Conservation (phyloP, 2,329 filamentous ascomycete genomes). For the Fusarium sp. region DNA sequence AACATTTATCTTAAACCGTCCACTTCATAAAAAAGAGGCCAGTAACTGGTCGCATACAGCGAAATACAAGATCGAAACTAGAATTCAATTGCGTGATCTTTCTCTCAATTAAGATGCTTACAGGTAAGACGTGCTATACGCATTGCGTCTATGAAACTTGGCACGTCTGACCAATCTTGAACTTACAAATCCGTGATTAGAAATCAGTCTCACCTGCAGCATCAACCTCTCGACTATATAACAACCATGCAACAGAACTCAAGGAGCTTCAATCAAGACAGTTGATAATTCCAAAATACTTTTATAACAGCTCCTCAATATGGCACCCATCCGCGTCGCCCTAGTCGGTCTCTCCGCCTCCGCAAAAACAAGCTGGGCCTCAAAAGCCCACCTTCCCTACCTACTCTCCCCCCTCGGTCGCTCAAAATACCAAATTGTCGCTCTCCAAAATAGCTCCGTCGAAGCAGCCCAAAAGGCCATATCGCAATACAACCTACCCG, state of each 20-base stretch:
- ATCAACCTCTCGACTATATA: not conserved
- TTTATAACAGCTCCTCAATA: not conserved
- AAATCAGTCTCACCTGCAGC: conserved; percentile 12
- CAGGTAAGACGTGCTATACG: not conserved
- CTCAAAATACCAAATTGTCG: conserved; percentile 60
- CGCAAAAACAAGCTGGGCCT: conserved; percentile 65
- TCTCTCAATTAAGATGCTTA: not conserved
- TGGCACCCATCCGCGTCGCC: conserved; percentile 65
- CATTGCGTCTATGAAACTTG: not conserved
- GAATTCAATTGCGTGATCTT: not conserved
- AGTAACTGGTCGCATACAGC: no score
- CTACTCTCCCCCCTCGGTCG: conserved; percentile 60
- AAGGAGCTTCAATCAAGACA: no score
- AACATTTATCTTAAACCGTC: no score
- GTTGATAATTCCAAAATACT: no score
- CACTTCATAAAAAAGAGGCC: no score
- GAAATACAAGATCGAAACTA: no score
- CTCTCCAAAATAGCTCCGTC: conserved; percentile 62
- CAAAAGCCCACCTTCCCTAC: conserved; percentile 68
- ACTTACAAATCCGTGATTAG: conserved; percentile 17
- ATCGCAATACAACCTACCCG: conserved; percentile 54
- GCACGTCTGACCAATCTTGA: not conserved
- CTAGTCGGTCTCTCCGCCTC: conserved; percentile 68
- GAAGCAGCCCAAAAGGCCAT: conserved; percentile 58
- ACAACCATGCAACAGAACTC: not conserved